phyloP scores from a whole-genome alignment of 2,329 filamentous ascomycete species.

The Pyrenochaeta sp. region DNA sequence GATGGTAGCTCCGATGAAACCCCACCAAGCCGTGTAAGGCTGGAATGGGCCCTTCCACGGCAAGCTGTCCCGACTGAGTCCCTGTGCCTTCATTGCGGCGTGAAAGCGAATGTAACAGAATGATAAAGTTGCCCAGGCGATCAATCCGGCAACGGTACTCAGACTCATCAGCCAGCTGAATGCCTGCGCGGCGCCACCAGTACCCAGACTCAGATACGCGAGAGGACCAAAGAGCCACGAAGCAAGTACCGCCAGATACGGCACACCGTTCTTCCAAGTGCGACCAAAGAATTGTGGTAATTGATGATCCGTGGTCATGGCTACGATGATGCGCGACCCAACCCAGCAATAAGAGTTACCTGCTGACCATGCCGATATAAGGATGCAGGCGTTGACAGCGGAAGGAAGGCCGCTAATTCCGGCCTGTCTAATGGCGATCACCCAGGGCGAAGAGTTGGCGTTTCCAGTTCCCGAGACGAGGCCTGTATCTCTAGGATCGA shows the following conservation, averaged over 20 bases:
- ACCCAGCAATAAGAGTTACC: constrained; percentile 39
- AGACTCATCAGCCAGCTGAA: constrained; percentile 75
- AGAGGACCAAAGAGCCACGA: constrained; percentile 65
- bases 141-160: constrained; percentile 71
- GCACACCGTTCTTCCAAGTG: constrained; percentile 68
- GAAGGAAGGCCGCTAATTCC: constrained; percentile 52
- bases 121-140: constrained; percentile 58
- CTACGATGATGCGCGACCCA: constrained; percentile 32
- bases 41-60: constrained; percentile 74
- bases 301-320: constrained; percentile 32
- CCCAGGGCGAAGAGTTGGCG: constrained; percentile 60
- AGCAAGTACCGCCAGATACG: constrained; percentile 70
- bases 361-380: constrained; percentile 35
- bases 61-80: constrained; percentile 63
- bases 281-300: constrained; percentile 33
- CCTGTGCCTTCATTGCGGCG: constrained; percentile 71
- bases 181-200: constrained; percentile 67
- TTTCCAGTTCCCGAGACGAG: constrained; percentile 41
- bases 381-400: constrained; percentile 35
- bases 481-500: constrained; percentile 57
- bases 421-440: constrained; percentile 58
- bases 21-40: constrained; percentile 74
- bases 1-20: constrained; percentile 66
- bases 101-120: constrained; percentile 75
- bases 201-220: constrained; percentile 76